phyloP scores from a whole-genome alignment of 2,329 filamentous ascomycete species.

The Diplodia seriata region DNA sequence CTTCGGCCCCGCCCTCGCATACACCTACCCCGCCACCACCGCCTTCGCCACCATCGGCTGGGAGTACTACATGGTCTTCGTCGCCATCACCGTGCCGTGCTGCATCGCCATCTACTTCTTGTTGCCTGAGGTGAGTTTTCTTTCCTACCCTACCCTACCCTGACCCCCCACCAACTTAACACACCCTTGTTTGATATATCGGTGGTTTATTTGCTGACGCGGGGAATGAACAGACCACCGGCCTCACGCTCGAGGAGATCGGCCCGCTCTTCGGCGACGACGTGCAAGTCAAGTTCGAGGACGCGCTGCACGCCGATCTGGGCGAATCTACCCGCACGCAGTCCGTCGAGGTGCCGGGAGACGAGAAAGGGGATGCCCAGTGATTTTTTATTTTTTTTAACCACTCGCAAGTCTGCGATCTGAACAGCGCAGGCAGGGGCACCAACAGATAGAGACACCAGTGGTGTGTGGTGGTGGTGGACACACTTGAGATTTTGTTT shows the following conservation, averaged over 20 bases:
- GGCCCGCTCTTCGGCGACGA: constrained; percentile 42
- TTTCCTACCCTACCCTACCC: too few species aligned
- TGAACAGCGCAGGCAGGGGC: too few species aligned
- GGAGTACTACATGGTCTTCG: constrained; percentile 44
- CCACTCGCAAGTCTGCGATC: too few species aligned
- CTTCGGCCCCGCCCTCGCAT: constrained; percentile 39
- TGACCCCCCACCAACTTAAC: too few species aligned
- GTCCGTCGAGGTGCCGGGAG: neutral
- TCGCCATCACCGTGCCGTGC: constrained; percentile 39
- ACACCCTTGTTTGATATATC: too few species aligned
- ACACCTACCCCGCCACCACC: constrained; percentile 33
- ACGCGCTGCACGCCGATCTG: constrained; percentile 32
- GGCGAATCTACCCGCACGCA: neutral
- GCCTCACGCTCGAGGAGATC: constrained; percentile 45
- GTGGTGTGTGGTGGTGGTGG: too few species aligned
- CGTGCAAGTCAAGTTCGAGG: constrained; percentile 39
- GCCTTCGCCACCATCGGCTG: constrained; percentile 42
- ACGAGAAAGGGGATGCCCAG: neutral
- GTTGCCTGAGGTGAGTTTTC: constrained; percentile 37
- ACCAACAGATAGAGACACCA: too few species aligned
- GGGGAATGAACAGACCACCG: constrained; percentile 36
- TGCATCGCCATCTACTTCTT: constrained; percentile 38
- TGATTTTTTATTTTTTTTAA: too few species aligned
- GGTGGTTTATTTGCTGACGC: too few species aligned
- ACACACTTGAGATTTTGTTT: neutral